These are phyloP conservation scores for Naganishia vishniacii DNA, from an alignment of 768 basidiomycete genomes.

Conservation along the genomic window DNA sequence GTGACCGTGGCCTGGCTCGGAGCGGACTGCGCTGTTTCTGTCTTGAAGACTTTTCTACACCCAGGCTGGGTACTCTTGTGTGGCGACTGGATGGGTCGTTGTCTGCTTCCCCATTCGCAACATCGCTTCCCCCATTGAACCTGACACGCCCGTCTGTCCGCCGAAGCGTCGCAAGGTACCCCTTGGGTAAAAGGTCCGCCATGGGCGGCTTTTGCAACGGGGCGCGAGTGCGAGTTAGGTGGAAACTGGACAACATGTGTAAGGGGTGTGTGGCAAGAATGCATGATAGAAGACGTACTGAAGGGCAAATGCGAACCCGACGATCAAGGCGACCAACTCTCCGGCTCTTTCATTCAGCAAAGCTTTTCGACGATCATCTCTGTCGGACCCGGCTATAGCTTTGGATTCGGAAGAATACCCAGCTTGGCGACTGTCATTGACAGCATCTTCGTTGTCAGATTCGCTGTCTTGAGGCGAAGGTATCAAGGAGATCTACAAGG, in stretches of 20 bases:
- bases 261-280: background rate
- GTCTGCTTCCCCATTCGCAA: background rate
- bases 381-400: too few species aligned
- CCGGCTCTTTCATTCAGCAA: conserved; percentile 31
- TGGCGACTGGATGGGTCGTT: background rate
- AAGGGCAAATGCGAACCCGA: conserved; percentile 45
- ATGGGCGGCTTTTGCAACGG: conserved; percentile 41
- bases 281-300: conserved; percentile 34
- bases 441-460: background rate
- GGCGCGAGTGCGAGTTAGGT: conserved; percentile 39
- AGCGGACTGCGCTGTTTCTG: background rate
- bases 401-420: too few species aligned
- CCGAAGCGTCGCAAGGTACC: conserved; percentile 43
- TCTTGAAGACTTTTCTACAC: background rate
- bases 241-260: conserved; percentile 34
- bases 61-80: background rate
- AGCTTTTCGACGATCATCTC: background rate
- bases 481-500: background rate
- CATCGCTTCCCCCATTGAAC: conserved; percentile 30
- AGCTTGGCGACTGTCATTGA: too few species aligned
- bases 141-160: conserved; percentile 45
- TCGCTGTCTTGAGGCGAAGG: background rate
- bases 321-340: conserved; percentile 39
- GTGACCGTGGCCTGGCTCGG: background rate
- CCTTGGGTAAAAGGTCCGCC: conserved; percentile 41